A percentile compares a stretch with the other conserved stretches of the same genome.
Conservation (phyloP, 2,329 filamentous ascomycete genomes). For the Westerdykella aurantiaca region DNA sequence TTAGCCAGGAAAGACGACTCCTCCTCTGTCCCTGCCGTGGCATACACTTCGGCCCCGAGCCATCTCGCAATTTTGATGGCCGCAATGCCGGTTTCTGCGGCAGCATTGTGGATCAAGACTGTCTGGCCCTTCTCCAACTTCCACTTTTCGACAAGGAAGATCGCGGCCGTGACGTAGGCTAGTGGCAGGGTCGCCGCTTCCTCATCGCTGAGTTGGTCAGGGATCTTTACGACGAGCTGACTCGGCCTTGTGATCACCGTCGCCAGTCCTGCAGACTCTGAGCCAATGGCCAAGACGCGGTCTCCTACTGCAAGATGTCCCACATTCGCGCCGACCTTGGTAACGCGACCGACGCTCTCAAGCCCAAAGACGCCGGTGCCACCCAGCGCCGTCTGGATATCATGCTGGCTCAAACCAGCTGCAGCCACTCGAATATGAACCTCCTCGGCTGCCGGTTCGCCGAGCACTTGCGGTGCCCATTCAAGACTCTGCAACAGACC, state of each 20-base stretch:
- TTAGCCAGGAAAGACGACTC: slow-evolving; percentile 20
- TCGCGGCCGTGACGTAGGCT: slow-evolving; percentile 7
- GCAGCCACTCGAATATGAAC: too few species aligned
- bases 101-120: slow-evolving; percentile 11
- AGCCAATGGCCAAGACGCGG: slow-evolving; percentile 3
- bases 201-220: slow-evolving; percentile 2
- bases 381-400: too few species aligned
- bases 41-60: slow-evolving; percentile 12
- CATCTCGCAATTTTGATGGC: slow-evolving; percentile 19
- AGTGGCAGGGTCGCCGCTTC: slow-evolving; percentile 8
- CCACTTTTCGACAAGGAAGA: slow-evolving; percentile 8
- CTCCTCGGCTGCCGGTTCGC: too few species aligned
- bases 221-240: slow-evolving; percentile 1
- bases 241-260: background rate
- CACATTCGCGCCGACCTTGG: slow-evolving; percentile 1
- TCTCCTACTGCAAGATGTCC: slow-evolving; percentile 4
- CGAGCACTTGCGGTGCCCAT: too few species aligned
- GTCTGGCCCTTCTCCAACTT: slow-evolving; percentile 6
- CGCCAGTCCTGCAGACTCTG: background rate
- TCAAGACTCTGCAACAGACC: background rate
- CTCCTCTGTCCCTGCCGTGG: slow-evolving; percentile 6
- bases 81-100: slow-evolving; percentile 28
- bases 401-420: too few species aligned
- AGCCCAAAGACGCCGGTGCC: background rate
- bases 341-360: background rate